A percentile compares a stretch with the other conserved stretches of the same genome.
phyloP scores from a whole-genome alignment of 306 rosid species.

The Echinosophora koreensis region DNA sequence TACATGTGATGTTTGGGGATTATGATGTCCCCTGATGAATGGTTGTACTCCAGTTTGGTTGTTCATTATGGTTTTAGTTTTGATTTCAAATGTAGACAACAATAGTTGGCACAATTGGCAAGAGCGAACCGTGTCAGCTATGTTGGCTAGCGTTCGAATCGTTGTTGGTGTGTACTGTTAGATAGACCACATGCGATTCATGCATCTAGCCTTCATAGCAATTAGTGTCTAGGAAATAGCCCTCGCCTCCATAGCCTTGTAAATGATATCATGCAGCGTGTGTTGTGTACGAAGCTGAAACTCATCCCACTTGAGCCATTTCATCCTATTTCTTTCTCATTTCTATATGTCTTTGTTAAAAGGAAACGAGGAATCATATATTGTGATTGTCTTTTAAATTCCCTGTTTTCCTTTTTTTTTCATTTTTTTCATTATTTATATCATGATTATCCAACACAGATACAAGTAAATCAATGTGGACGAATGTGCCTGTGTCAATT shows the following conservation, averaged over 20 bases:
- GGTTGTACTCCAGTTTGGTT: neutral
- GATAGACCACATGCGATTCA: neutral
- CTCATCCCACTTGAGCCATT: too few relatives aligned
- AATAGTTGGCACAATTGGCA: neutral
- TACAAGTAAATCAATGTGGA: conserved; percentile 97
- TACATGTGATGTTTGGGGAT: neutral
- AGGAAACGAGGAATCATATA: conserved; percentile 15
- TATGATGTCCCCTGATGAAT: conserved; percentile 1
- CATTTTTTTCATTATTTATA: conserved; percentile 1
- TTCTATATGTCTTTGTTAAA: neutral
- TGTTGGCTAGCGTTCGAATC: neutral
- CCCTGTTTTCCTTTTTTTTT: neutral
- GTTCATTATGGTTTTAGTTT: conserved; percentile 22
- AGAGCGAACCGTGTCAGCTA: neutral
- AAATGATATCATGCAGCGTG: too few relatives aligned
- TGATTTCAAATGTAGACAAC: conserved; percentile 7
- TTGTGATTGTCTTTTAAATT: neutral
- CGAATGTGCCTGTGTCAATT: conserved; percentile 87
- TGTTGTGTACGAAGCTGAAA: too few relatives aligned
- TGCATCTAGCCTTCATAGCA: neutral
- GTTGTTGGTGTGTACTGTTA: neutral
- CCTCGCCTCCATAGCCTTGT: too few relatives aligned
- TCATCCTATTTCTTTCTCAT: too few relatives aligned
- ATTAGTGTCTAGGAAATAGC: too few relatives aligned
- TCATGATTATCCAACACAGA: conserved; percentile 55